Base-by-base conservation (phyloP, 106 monocot genomes). In the Vanilla planifolia region DNA sequence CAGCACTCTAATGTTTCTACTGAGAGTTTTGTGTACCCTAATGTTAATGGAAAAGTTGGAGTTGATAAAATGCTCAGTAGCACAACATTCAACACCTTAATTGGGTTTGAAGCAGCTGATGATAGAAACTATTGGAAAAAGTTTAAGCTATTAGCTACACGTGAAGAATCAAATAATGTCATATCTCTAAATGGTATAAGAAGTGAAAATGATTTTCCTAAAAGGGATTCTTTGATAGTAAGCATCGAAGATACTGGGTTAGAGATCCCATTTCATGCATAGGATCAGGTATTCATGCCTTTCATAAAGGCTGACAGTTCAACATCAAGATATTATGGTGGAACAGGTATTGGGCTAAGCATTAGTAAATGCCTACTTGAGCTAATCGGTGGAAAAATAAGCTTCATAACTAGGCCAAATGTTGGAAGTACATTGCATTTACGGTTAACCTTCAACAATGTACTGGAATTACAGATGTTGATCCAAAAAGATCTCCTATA, bases 261-360 rank as follows among this genome's bases (percentile, higher is more conserved):
- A 11, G 96, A 91, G 14, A 98, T 98, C 62, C 96, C 91, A 16
- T 59, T 85, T 22, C 70, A 88, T 60, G 96, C 96, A 9, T 91
- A 98, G 47, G 73, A 84, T 62, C 71, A 88, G 8, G 86, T 98
- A 33, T 98, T 98, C 61, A 88, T 88, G 15, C 96, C 96, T 20
- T 98, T 98, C 55, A 98, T 98, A 91, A 91, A 91, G 60, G 96
- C 79, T 33, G 96, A 98, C 55, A 98, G 96, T 56, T 98, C 96
- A 40, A 98, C 91, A 42, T 98, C 96, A 14, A 75, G 96, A 43
- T 84, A 79, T 55, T 88, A 91, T 61, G 96, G 96, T 33, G 96
- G 96, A 61, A 98, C 96, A 20, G 96, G 96, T 48, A 98, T 98
- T 79, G 96, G 96, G 6, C 68, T 98, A 60, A 92, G 91, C 61